A percentile compares a stretch with the other conserved stretches of the same genome.
These are phyloP conservation scores for Dichotomocladium elegans DNA, from an alignment of 371 early-diverging fungal genomes.

Conservation along the genomic window DNA sequence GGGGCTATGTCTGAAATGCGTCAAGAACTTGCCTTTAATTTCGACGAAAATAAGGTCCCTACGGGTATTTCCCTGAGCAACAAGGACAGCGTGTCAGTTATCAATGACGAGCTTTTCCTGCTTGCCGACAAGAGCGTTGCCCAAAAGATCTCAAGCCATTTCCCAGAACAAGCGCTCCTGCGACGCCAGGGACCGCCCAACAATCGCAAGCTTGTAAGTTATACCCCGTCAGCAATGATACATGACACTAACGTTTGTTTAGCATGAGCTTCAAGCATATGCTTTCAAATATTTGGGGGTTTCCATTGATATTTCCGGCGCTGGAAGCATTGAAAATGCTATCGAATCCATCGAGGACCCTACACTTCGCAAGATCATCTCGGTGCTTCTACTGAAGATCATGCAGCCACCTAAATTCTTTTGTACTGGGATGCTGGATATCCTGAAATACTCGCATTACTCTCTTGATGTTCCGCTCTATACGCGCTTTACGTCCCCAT, in stretches of 20 bases:
- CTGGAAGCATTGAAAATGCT: slow-evolving; percentile 59
- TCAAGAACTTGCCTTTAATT: slow-evolving; percentile 65
- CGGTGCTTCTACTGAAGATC: slow-evolving; percentile 64
- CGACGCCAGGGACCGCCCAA: slow-evolving; percentile 68
- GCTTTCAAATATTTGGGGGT: slow-evolving; percentile 51
- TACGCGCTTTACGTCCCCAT: slow-evolving; percentile 93
- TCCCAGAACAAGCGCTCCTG: slow-evolving; percentile 82
- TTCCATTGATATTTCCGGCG: slow-evolving; percentile 42
- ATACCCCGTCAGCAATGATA: background rate
- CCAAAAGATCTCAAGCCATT: slow-evolving; percentile 67
- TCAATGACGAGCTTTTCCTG: slow-evolving; percentile 78
- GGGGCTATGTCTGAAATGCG: slow-evolving; percentile 68
- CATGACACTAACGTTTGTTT: too few species aligned
- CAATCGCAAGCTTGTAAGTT: slow-evolving; percentile 32
- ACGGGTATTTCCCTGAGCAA: background rate
- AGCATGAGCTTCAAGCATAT: slow-evolving; percentile 51
- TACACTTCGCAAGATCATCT: slow-evolving; percentile 45
- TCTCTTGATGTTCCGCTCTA: slow-evolving; percentile 74
- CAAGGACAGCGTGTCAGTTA: background rate
- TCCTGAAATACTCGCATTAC: slow-evolving; percentile 65
- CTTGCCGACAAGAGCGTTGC: slow-evolving; percentile 91
- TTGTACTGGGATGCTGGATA: slow-evolving; percentile 76
- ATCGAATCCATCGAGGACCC: slow-evolving; percentile 59
- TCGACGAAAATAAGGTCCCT: slow-evolving; percentile 37
- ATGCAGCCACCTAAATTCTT: slow-evolving; percentile 87